Conservation (phyloP, 805 yeast species). For the Candida insectalens region DNA sequence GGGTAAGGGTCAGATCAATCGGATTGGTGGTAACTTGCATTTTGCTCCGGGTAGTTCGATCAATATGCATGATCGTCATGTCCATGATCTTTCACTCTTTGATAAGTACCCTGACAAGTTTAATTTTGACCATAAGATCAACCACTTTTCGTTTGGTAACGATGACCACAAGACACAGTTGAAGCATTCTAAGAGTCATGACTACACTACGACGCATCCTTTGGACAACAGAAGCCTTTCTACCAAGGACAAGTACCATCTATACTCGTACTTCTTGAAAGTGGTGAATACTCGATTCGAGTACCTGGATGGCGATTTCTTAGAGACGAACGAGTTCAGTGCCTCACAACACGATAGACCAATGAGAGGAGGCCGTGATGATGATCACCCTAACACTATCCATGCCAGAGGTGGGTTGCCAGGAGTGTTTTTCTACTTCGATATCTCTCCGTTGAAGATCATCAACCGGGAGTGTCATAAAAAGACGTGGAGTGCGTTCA, state of each 20-base stretch:
- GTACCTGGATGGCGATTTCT: slow-evolving; percentile 38
- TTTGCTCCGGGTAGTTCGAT: slow-evolving; percentile 91
- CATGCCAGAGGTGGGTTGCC: slow-evolving; percentile 86
- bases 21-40: slow-evolving; percentile 86
- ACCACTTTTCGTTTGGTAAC: slow-evolving; percentile 79
- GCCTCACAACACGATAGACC: slow-evolving; percentile 87
- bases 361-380: slow-evolving; percentile 76
- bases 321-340: slow-evolving; percentile 85
- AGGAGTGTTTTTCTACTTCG: slow-evolving; percentile 79
- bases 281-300: slow-evolving; percentile 87
- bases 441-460: slow-evolving; percentile 87
- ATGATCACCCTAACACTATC: slow-evolving; percentile 79
- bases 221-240: slow-evolving; percentile 42
- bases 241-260: slow-evolving; percentile 43
- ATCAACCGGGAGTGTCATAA: slow-evolving; percentile 70
- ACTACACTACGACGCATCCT: slow-evolving; percentile 47
- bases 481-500: slow-evolving; percentile 74
- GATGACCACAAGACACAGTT: slow-evolving; percentile 24
- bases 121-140: slow-evolving; percentile 67
- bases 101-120: slow-evolving; percentile 43
- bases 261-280: slow-evolving; percentile 72
- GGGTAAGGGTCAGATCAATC: slow-evolving; percentile 71
- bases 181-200: slow-evolving; percentile 12
- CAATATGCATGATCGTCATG: slow-evolving; percentile 51
- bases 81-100: slow-evolving; percentile 78